These are phyloP conservation scores for Aethionema arabicum DNA, from an alignment of 345 rosid genomes.

Conservation along the genomic window DNA sequence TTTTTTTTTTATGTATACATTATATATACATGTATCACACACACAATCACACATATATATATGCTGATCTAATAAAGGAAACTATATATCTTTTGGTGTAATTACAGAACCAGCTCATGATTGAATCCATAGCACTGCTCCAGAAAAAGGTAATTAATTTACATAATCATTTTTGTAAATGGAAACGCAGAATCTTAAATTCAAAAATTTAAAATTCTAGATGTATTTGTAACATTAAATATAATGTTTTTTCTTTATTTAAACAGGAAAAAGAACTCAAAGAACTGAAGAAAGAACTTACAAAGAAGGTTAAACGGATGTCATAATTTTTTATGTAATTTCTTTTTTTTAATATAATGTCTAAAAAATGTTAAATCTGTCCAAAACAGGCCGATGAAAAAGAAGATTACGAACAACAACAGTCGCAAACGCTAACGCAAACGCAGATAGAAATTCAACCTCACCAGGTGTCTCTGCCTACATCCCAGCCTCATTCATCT, in stretches of 20 bases:
- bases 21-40: slow-evolving; percentile 15
- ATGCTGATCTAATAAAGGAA: slow-evolving; percentile 21
- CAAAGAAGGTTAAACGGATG: slow-evolving; percentile 50
- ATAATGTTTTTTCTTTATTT: slow-evolving; percentile 11
- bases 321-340: neutral
- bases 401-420: slow-evolving; percentile 37
- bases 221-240: neutral
- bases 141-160: slow-evolving; percentile 58
- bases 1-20: no score
- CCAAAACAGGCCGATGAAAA: slow-evolving; percentile 23
- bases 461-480: slow-evolving; percentile 22
- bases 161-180: neutral
- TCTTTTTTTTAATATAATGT: neutral
- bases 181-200: neutral
- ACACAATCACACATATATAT: slow-evolving; percentile 1
- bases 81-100: slow-evolving; percentile 21
- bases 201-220: neutral
- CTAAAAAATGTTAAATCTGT: slow-evolving; percentile 6
- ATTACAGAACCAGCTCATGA: slow-evolving; percentile 67
- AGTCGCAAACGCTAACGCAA: no score
- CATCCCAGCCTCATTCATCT: slow-evolving; percentile 41
- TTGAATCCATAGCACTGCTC: slow-evolving; percentile 57
- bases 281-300: slow-evolving; percentile 54
- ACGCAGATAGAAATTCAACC: no score
- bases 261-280: slow-evolving; percentile 56